Evolutionary conservation across 1,139 yeast species (phyloP).

Genomic region (Candida glucosophila): DNA sequence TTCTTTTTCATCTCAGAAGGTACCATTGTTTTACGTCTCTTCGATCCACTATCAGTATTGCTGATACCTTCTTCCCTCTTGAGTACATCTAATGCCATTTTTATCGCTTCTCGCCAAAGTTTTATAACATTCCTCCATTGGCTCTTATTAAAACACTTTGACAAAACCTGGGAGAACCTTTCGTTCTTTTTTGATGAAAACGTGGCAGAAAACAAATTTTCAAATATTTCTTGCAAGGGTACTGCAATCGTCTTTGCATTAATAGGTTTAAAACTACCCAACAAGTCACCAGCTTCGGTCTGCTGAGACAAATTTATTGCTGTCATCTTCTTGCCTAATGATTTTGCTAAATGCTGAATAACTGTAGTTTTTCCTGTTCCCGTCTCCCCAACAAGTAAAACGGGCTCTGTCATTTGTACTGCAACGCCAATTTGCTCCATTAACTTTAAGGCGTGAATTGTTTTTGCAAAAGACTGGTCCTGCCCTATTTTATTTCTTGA

Average conservation of each 20-base stretch:
- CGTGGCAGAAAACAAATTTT: slow-evolving; percentile 64
- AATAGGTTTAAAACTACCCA: slow-evolving; percentile 95
- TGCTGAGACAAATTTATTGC: slow-evolving; percentile 97
- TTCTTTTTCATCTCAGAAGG: slow-evolving; percentile 38
- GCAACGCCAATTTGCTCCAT: slow-evolving; percentile 89
- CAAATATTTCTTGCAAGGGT: slow-evolving; percentile 78
- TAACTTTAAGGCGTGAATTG: slow-evolving; percentile 75
- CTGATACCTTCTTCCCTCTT: too few relatives aligned
- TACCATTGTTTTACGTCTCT: slow-evolving; percentile 59
- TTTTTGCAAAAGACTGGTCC: slow-evolving; percentile 68
- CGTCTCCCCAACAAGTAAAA: slow-evolving; percentile 91
- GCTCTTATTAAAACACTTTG: slow-evolving; percentile 63
- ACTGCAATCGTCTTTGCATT: slow-evolving; percentile 76
- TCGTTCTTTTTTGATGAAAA: slow-evolving; percentile 84
- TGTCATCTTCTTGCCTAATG: slow-evolving; percentile 67
- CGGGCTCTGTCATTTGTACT: slow-evolving; percentile 76
- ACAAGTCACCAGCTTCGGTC: slow-evolving; percentile 88
- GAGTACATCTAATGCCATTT: slow-evolving; percentile 59
- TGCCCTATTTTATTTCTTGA: slow-evolving; percentile 20
- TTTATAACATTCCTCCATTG: slow-evolving; percentile 82
- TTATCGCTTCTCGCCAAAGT: slow-evolving; percentile 79
- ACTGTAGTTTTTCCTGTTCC: slow-evolving; percentile 99
- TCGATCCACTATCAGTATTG: slow-evolving; percentile 19
- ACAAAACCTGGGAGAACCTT: slow-evolving; percentile 57
- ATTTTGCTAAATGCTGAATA: slow-evolving; percentile 82